A percentile compares a stretch with the other conserved stretches of the same genome.
Conservation (phyloP, 2,329 filamentous ascomycete genomes). For the Fusarium armeniacum region DNA sequence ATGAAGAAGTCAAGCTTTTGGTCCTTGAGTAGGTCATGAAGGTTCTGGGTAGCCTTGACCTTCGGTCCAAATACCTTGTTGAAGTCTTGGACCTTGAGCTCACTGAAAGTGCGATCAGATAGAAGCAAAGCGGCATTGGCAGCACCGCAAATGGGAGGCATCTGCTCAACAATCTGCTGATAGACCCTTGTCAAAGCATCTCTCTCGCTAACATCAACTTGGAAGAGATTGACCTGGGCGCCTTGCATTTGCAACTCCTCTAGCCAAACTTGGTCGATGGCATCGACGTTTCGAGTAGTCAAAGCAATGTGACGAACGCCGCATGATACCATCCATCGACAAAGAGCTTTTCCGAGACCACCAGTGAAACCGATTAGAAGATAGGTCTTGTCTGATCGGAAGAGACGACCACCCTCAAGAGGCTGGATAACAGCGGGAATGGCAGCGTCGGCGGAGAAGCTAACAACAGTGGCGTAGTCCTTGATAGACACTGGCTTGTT, state of each 20-base stretch:
- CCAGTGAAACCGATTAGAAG: constrained; percentile 9
- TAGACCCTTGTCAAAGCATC: constrained; percentile 21
- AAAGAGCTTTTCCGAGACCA: constrained; percentile 10
- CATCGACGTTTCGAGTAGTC: constrained; percentile 6
- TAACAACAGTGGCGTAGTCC: constrained; percentile 1
- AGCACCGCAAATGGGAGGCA: constrained; percentile 18
- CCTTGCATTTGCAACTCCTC: constrained; percentile 3
- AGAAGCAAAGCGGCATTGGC: constrained; percentile 24
- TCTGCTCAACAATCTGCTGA: constrained; percentile 24
- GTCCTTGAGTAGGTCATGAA: constrained; percentile 10
- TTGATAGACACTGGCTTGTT: background rate
- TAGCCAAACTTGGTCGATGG: constrained; percentile 1
- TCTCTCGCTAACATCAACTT: constrained; percentile 32
- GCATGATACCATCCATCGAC: constrained; percentile 9
- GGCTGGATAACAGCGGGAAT: background rate
- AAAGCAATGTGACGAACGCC: constrained; percentile 9
- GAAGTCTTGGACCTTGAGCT: constrained; percentile 1
- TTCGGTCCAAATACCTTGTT: constrained; percentile 16
- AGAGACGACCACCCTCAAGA: background rate
- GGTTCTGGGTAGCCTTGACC: constrained; percentile 7
- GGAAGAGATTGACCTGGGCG: constrained; percentile 5
- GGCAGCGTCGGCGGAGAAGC: background rate
- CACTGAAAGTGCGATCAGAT: constrained; percentile 3
- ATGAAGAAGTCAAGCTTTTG: constrained; percentile 24
- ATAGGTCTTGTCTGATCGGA: constrained; percentile 10